These are phyloP conservation scores for Primulina huaijiensis DNA, from an alignment of 257 asterid species.

Conservation along the genomic window DNA sequence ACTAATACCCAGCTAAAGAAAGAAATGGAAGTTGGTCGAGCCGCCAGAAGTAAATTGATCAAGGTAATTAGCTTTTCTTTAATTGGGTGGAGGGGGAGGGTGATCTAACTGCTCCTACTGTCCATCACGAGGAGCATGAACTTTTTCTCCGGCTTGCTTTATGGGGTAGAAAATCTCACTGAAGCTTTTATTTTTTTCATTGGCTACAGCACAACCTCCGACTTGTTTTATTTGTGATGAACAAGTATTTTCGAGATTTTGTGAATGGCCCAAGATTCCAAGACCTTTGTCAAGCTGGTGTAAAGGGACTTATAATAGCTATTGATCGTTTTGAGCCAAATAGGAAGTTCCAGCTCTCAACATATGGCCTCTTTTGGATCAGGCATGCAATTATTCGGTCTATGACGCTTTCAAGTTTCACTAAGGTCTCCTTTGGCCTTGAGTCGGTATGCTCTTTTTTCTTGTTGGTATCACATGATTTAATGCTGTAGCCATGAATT, in stretches of 20 bases:
- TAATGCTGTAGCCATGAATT: background rate
- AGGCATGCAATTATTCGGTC: slow-evolving; percentile 86
- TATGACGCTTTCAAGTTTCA: slow-evolving; percentile 88
- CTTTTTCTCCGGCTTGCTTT: background rate
- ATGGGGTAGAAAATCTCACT: slow-evolving; percentile 18
- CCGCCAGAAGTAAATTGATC: slow-evolving; percentile 49
- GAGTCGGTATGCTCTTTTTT: slow-evolving; percentile 58
- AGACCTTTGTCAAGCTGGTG: slow-evolving; percentile 97
- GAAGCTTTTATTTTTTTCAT: slow-evolving; percentile 23
- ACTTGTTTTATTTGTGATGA: slow-evolving; percentile 81
- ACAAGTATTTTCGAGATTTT: slow-evolving; percentile 86
- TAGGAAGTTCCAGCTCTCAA: slow-evolving; percentile 65
- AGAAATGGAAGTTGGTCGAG: slow-evolving; percentile 42
- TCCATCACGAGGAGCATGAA: background rate
- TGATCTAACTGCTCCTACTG: background rate
- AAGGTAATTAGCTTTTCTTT: slow-evolving; percentile 33
- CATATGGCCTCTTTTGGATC: slow-evolving; percentile 93
- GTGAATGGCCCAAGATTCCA: slow-evolving; percentile 70
- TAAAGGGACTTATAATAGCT: slow-evolving; percentile 85
- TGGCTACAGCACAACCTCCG: slow-evolving; percentile 89
- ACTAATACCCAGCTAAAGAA: slow-evolving; percentile 34
- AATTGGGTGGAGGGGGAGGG: background rate
- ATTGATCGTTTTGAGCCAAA: slow-evolving; percentile 88
- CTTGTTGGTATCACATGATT: background rate
- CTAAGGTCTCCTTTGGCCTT: slow-evolving; percentile 87